Percentiles rank a stretch among this genome's conserved stretches.
Conservation (phyloP, 2,329 filamentous ascomycete species). For the Trichoderma asperellum region DNA sequence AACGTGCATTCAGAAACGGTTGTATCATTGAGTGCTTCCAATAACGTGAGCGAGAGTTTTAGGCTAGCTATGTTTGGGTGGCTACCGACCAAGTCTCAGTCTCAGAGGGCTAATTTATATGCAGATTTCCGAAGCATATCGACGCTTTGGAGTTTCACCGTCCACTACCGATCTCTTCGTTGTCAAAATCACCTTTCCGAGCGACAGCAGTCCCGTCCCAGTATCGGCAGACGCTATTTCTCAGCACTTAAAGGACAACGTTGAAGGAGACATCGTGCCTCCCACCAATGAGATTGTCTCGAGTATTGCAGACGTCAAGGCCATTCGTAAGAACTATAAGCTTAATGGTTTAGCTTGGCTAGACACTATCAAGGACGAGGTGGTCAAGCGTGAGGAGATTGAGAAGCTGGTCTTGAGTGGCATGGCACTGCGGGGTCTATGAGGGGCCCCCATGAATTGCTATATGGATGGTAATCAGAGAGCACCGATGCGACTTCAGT, state of each 20-base stretch:
- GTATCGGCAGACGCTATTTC: conserved; percentile 53
- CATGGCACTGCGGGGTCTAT: conserved; percentile 66
- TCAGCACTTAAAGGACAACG: conserved; percentile 61
- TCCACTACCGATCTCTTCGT: conserved; percentile 73
- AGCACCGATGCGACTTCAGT: not conserved
- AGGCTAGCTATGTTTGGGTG: too few relatives aligned
- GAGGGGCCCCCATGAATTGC: not conserved
- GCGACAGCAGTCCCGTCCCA: conserved; percentile 47
- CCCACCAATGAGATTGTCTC: conserved; percentile 68
- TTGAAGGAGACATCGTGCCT: conserved; percentile 63
- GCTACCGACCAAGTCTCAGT: not conserved
- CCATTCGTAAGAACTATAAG: conserved; percentile 86
- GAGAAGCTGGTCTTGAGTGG: conserved; percentile 72
- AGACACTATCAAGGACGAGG: conserved; percentile 50
- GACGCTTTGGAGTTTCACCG: conserved; percentile 79
- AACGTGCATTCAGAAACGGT: conserved; percentile 92
- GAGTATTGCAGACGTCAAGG: conserved; percentile 64
- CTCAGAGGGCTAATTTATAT: not conserved
- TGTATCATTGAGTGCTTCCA: conserved; percentile 76
- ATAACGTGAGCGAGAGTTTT: conserved; percentile 64
- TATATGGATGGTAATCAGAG: not conserved
- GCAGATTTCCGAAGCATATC: conserved; percentile 89
- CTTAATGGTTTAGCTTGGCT: conserved; percentile 64
- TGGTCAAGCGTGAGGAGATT: conserved; percentile 56
- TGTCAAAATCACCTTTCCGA: conserved; percentile 71